Percentiles rank a stretch among this genome's conserved stretches.
phyloP scores from a whole-genome alignment of 1,284 basidiomycete genomes.

The Boletus albobrunnescens region DNA sequence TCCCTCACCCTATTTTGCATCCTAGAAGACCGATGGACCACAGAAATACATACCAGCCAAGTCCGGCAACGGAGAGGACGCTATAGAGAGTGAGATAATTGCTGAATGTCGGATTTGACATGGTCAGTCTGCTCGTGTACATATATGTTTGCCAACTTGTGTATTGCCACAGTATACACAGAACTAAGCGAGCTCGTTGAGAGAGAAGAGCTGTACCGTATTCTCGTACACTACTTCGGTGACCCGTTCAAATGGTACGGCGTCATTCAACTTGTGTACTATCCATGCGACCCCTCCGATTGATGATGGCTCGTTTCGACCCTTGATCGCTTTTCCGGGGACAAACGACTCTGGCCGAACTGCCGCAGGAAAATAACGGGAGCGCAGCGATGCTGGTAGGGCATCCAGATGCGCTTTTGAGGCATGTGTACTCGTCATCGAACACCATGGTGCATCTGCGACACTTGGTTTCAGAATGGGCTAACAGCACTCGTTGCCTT shows the following conservation, averaged over 20 bases:
- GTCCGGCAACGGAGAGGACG: slow-evolving; percentile 43
- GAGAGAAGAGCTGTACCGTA: slow-evolving; percentile 58
- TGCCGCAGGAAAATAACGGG: slow-evolving; percentile 51
- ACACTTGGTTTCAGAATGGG: slow-evolving; percentile 1
- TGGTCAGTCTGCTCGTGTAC: background rate
- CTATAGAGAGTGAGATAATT: slow-evolving; percentile 8
- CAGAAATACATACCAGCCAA: slow-evolving; percentile 69
- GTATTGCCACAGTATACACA: background rate
- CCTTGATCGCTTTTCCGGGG: slow-evolving; percentile 67
- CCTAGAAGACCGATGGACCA: slow-evolving; percentile 79
- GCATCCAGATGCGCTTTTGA: slow-evolving; percentile 56
- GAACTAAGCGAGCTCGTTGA: slow-evolving; percentile 38
- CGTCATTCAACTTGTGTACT: slow-evolving; percentile 56
- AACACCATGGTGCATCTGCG: slow-evolving; percentile 82
- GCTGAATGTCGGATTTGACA: slow-evolving; percentile 14
- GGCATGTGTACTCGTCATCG: slow-evolving; percentile 73
- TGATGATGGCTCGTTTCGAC: slow-evolving; percentile 76
- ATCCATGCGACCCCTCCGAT: slow-evolving; percentile 79
- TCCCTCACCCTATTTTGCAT: slow-evolving; percentile 71
- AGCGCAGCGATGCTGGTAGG: slow-evolving; percentile 47
- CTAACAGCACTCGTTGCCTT: background rate
- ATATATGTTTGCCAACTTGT: background rate
- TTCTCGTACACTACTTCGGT: slow-evolving; percentile 64
- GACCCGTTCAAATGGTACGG: slow-evolving; percentile 55
- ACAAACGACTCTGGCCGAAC: slow-evolving; percentile 70